Conservation (phyloP, 768 basidiomycete genomes). For the Lactifluus hygrophoroides region DNA sequence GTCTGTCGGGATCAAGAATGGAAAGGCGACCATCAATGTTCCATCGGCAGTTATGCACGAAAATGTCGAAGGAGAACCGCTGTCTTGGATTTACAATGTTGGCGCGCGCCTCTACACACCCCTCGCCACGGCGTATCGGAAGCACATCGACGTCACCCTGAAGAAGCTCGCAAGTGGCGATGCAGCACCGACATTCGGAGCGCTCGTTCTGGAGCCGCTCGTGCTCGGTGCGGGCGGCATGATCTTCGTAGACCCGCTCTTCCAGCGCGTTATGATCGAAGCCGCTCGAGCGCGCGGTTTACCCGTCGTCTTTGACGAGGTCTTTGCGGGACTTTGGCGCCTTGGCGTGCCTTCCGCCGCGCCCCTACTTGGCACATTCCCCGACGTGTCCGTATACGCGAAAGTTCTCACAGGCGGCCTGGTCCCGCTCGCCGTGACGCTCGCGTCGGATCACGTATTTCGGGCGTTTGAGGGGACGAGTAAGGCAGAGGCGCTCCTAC, state of each 20-base stretch:
- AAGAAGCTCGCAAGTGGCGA: slow-evolving; percentile 35
- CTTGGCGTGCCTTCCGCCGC: slow-evolving; percentile 61
- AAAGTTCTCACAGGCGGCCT: slow-evolving; percentile 93
- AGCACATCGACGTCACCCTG: slow-evolving; percentile 48
- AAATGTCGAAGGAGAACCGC: slow-evolving; percentile 33
- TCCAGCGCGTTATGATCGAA: slow-evolving; percentile 83
- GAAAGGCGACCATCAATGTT: slow-evolving; percentile 43
- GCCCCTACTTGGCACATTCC: slow-evolving; percentile 59
- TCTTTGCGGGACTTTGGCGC: slow-evolving; percentile 89
- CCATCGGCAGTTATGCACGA: slow-evolving; percentile 37
- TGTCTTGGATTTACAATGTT: slow-evolving; percentile 66
- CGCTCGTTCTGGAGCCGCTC: slow-evolving; percentile 84
- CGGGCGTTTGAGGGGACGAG: slow-evolving; percentile 61
- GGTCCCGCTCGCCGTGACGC: slow-evolving; percentile 76
- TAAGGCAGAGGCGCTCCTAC: slow-evolving; percentile 82
- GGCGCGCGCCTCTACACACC: slow-evolving; percentile 45
- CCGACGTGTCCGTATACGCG: slow-evolving; percentile 88
- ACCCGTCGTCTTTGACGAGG: slow-evolving; percentile 93
- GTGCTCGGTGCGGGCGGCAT: slow-evolving; percentile 95
- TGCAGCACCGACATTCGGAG: slow-evolving; percentile 45
- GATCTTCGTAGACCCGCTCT: slow-evolving; percentile 95
- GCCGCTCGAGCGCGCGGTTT: slow-evolving; percentile 68
- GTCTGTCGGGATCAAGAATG: slow-evolving; percentile 58
- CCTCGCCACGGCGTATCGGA: slow-evolving; percentile 56
- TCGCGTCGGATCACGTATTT: slow-evolving; percentile 77